Evolutionary conservation across 352 stramenopile genomes (phyloP), one percentile per base, ranked within the genome.

Genomic region (Globisporangium spiculum): DNA sequence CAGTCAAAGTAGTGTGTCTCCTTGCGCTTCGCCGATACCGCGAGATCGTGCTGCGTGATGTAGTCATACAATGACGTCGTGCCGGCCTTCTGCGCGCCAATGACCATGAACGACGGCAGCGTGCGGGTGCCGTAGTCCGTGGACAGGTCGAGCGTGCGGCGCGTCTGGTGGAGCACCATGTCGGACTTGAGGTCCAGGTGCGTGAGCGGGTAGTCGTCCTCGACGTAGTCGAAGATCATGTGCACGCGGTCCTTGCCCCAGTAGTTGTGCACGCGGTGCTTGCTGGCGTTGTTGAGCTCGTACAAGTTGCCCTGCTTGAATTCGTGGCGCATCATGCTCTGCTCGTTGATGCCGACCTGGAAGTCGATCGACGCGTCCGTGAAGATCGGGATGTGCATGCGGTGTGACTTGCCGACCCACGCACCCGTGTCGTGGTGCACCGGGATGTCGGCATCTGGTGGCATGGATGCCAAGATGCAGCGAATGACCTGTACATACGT

Each of bases 1-100:
- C 97, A 99, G 78, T 99, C 97, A 27, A 99, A 97, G 74, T 98
- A 99, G 79, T 99, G 97, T 16, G 97, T 99, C 85, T 99, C 97
- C 66, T 94, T 94, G 55, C 96, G 81, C 77, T 93, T 93, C 4
- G 94, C 90, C 32, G 87, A 75, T 54, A 97, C 79, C 20, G 98
- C 90, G 55, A 98, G 89, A 36, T 98, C 96, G 76, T 99, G 97
- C 76, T 99, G 93, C 56, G 86, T 94, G 36, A 99, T 93, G 80
- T 98, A 99, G 74, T 99, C 96, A 75, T 99, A 99, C 3, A 99
- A 75, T 65, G 87, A 97, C 9, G 97, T 99, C 14, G 97, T 99
- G 22, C 97, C 97, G 14, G 93, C 91, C 71, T 99, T 99, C 69
- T 97, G 89, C 3, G 93, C 91, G n/a, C 97, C 97, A 30, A 99